Conservation (phyloP, 192 early-diverging fungal genomes). For the Radiomyces spectabilis region DNA sequence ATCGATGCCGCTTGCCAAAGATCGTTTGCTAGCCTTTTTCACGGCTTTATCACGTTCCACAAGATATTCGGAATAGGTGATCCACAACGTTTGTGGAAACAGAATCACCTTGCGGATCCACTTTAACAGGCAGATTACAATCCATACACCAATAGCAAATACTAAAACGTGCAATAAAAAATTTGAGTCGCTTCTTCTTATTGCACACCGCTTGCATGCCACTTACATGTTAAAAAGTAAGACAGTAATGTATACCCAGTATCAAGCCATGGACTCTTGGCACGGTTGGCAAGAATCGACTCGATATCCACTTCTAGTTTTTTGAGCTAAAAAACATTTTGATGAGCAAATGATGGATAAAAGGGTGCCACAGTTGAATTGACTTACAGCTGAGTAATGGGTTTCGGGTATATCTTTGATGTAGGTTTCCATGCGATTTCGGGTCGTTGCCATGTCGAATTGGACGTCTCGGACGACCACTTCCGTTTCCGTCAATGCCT, state of each 20-base stretch:
- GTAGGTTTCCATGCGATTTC: slow-evolving; percentile 7
- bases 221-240: slow-evolving; percentile 24
- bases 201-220: background rate
- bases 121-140: no score
- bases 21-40: no score
- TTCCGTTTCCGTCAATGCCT: slow-evolving; percentile 9
- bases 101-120: no score
- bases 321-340: slow-evolving; percentile 22
- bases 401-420: slow-evolving; percentile 26
- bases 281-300: slow-evolving; percentile 23
- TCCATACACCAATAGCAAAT: slow-evolving; percentile 17
- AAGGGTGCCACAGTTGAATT: background rate
- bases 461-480: slow-evolving; percentile 11
- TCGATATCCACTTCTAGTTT: slow-evolving; percentile 25
- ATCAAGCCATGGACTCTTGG: slow-evolving; percentile 29
- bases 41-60: no score
- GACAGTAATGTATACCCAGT: slow-evolving; percentile 21
- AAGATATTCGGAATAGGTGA: no score
- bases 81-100: no score
- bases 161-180: background rate
- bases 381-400: slow-evolving; percentile 20
- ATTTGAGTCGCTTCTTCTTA: background rate
- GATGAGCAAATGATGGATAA: background rate
- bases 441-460: slow-evolving; percentile 18
- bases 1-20: no score